A percentile compares a stretch with the other conserved stretches of the same genome.
These are phyloP conservation scores for Solanum lignicaule DNA, from an alignment of 257 asterid genomes.

Conservation along the genomic window DNA sequence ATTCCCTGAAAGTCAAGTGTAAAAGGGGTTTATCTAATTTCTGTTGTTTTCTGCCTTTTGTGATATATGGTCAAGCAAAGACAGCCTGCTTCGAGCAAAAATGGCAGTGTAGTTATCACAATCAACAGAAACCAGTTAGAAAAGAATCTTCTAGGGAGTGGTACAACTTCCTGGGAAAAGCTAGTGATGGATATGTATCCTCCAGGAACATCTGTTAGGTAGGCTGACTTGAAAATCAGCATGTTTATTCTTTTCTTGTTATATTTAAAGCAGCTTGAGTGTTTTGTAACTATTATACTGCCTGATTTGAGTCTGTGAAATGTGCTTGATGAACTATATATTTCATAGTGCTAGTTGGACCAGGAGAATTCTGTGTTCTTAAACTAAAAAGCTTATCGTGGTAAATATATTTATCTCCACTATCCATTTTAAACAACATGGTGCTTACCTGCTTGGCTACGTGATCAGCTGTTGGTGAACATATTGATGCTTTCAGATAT, in stretches of 20 bases:
- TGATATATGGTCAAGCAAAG: slow-evolving; percentile 73
- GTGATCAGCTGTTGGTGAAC: neutral
- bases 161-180: slow-evolving; percentile 81
- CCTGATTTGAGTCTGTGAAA: neutral
- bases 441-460: neutral
- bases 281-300: neutral
- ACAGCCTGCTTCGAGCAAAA: slow-evolving; percentile 93
- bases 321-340: neutral
- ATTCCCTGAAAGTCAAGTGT: neutral
- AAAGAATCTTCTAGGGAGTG: slow-evolving; percentile 40
- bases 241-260: neutral
- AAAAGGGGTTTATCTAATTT: neutral
- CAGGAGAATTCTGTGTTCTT: neutral
- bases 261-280: neutral
- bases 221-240: neutral
- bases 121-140: slow-evolving; percentile 37
- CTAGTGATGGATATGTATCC: slow-evolving; percentile 85
- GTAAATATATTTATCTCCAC: neutral
- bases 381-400: neutral
- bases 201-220: slow-evolving; percentile 64
- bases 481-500: neutral
- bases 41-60: neutral
- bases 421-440: neutral
- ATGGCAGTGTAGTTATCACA: slow-evolving; percentile 53
- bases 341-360: neutral